These are phyloP conservation scores for Monoraphidium neglectum DNA, from an alignment of 139 green algal species.

Conservation along the genomic window DNA sequence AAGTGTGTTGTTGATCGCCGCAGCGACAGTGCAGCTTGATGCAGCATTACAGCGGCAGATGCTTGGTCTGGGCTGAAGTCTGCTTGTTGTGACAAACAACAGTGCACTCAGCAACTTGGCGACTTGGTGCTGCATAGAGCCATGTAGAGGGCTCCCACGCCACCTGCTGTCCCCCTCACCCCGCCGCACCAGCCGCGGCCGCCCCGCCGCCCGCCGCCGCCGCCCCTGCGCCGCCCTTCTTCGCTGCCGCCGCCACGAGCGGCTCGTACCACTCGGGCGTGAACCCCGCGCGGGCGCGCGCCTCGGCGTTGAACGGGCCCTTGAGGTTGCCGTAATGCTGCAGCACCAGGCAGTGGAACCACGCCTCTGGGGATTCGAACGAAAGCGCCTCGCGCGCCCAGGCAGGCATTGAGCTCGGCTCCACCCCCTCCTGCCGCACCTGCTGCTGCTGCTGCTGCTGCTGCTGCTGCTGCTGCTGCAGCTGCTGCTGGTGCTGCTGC, in stretches of 20 bases:
- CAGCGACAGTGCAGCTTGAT: no score
- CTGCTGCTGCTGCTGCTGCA: not conserved
- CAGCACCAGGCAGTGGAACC: constrained; percentile 78
- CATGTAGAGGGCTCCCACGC: no score
- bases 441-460: constrained; percentile 16
- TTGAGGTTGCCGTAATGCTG: constrained; percentile 79
- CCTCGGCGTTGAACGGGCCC: constrained; percentile 87
- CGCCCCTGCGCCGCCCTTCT: not conserved
- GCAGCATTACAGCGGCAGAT: no score
- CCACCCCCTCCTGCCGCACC: no score
- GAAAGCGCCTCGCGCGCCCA: constrained; percentile 56
- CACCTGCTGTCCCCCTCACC: no score
- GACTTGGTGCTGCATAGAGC: no score
- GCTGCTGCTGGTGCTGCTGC: not conserved
- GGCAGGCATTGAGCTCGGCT: not conserved
- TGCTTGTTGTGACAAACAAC: no score
- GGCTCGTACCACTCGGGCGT: constrained; percentile 73
- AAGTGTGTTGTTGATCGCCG: no score
- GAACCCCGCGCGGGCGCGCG: constrained; percentile 72
- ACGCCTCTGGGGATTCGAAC: constrained; percentile 55
- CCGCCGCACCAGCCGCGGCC: no score
- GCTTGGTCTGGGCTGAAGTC: no score
- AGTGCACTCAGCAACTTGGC: no score
- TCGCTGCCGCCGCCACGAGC: constrained; percentile 26
- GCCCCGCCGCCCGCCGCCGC: not conserved